A percentile compares a stretch with the other conserved stretches of the same genome.
phyloP scores from a whole-genome alignment of 1,284 basidiomycete species.

The Takashimella tepidaria region DNA sequence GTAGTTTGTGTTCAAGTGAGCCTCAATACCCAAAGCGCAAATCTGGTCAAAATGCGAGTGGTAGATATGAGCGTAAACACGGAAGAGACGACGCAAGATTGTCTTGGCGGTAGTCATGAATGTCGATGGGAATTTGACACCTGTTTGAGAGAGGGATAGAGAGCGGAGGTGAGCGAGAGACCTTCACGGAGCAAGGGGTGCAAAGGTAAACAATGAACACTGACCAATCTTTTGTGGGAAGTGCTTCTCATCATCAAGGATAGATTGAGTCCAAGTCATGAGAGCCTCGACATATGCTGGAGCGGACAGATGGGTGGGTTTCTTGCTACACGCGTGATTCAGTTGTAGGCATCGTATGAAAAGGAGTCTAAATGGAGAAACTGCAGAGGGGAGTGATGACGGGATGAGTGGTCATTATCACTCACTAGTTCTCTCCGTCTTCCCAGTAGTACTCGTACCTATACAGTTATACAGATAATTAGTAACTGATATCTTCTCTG shows the following conservation, averaged over 20 bases:
- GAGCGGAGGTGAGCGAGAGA: constrained; percentile 3
- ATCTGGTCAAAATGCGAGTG: constrained; percentile 99
- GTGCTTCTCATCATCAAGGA: constrained; percentile 85
- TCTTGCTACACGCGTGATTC: constrained; percentile 55
- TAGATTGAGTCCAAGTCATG: constrained; percentile 96
- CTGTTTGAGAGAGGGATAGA: constrained; percentile 49
- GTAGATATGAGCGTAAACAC: constrained; percentile 98
- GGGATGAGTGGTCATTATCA: background rate
- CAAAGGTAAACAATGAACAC: constrained; percentile 13
- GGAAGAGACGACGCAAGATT: constrained; percentile 86
- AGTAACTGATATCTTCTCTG: too few relatives aligned
- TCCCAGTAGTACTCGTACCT: constrained; percentile 99
- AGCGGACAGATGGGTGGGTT: constrained; percentile 87
- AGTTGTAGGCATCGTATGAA: too few relatives aligned
- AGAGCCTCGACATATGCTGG: constrained; percentile 97
- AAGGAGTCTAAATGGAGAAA: background rate
- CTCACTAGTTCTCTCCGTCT: constrained; percentile 72
- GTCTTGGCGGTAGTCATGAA: constrained; percentile 89
- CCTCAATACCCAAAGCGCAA: constrained; percentile 96
- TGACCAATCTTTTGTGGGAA: constrained; percentile 94
- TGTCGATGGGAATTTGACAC: constrained; percentile 84
- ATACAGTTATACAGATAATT: too few relatives aligned
- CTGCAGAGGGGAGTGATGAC: background rate
- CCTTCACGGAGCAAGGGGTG: background rate
- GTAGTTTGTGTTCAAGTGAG: constrained; percentile 98